These are phyloP conservation scores for Trichomonas gallinae DNA, from an alignment of 208 protist species.

Conservation along the genomic window DNA sequence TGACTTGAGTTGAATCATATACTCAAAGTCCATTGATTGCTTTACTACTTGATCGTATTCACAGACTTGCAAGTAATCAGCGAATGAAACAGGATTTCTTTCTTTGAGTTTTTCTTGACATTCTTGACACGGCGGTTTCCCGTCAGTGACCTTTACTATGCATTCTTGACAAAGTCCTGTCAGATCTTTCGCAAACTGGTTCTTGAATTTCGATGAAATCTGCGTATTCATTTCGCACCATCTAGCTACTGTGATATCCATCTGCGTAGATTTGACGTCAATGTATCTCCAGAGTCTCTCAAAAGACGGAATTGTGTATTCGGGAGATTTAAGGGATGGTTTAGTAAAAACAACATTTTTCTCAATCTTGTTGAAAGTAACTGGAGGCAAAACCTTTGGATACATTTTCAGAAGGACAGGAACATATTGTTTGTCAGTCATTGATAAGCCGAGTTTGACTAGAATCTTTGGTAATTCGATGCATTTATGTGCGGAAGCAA, in stretches of 20 bases:
- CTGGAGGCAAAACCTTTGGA: neutral
- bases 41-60: neutral
- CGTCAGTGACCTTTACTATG: neutral
- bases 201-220: neutral
- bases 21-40: neutral
- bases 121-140: neutral
- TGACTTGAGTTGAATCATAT: neutral
- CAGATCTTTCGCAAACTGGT: neutral
- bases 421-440: neutral
- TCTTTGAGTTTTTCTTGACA: neutral
- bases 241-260: neutral
- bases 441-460: neutral
- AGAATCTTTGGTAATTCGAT: neutral
- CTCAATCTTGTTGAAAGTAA: neutral
- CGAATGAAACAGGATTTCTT: neutral
- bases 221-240: neutral
- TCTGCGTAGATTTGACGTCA: neutral
- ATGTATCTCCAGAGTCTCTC: neutral
- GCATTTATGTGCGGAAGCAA: neutral
- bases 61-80: neutral
- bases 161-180: neutral
- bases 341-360: neutral
- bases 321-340: neutral
- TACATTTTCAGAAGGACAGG: neutral
- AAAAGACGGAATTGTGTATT: neutral